Evolutionary conservation across 768 basidiomycete species (phyloP), one percentile per base, ranked within the genome.

Genomic region (Pleurotus ostreatus): DNA sequence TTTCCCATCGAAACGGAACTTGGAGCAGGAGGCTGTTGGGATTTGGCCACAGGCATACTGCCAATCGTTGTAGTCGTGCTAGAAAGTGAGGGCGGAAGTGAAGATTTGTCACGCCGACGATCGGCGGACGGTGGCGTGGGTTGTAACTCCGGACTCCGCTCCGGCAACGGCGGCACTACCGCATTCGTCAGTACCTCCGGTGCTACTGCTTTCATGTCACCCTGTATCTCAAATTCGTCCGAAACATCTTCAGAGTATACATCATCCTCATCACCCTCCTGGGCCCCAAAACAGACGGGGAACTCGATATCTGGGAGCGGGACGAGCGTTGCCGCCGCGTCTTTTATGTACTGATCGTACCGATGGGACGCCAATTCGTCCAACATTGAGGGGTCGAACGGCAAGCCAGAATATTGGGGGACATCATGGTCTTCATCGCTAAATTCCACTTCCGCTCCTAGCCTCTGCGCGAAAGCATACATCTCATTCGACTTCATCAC

Each of bases 1-100:
- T 60, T 60, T 20, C 59, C 59, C 52, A 49, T 49, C 5, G 56
- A 46, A 49, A 46, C 46, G 39, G 54, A 55, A 26, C 54, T 55
- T n/a, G 54, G 43, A 15, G 53, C 40, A 44, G 54, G 51, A 34
- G 30, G 51, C 18, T 53, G 51, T 5, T 53, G 51, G 0, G 51
- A 40, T 53, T 53, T 53, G 16, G 51, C 6, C 1, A 25, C 51
- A 22, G 51, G 51, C 51, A 53, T 53, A n/a, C 6, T 34, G 15
- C 26, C 48, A 37, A 37, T 49, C 37, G 51, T 53, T 23, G 51
- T 53, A 38, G 51, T 52, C 51, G 51, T 52, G 15, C 37, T 52
- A n/a, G 51, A 40, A 22, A 40, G n/a, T 41, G 51, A 41, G 41
- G 39, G 51, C 39, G 51, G 39, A 41, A 41, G 51, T 53, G 51